A percentile compares a stretch with the other conserved stretches of the same genome.
These are phyloP conservation scores for Iris pallida DNA, from an alignment of 116 monocot genomes.

Conservation along the genomic window DNA sequence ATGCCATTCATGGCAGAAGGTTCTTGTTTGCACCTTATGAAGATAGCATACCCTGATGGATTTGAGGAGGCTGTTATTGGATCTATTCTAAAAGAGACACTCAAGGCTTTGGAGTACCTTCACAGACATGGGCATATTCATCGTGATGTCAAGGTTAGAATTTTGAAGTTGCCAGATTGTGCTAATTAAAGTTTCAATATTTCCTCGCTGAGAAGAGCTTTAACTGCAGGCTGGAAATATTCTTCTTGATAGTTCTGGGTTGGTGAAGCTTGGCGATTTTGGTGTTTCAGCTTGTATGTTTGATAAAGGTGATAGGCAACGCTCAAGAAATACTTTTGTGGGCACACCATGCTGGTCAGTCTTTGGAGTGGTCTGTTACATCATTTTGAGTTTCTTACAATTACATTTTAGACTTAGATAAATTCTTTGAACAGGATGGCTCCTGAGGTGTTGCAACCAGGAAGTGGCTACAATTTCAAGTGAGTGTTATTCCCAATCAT, in stretches of 20 bases:
- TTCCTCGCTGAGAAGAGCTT: not conserved
- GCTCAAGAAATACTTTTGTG: conserved; percentile 90
- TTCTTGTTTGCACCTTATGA: conserved; percentile 88
- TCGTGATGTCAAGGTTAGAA: conserved; percentile 78
- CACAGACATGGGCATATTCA: conserved; percentile 84
- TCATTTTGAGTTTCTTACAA: not conserved
- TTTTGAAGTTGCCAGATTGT: not conserved
- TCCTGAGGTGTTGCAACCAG: conserved; percentile 95
- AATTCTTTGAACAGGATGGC: conserved; percentile 77
- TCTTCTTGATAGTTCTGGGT: conserved; percentile 80
- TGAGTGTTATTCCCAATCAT: conserved; percentile 31
- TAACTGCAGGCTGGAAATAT: conserved; percentile 90
- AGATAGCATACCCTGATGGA: conserved; percentile 69
- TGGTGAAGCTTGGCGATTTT: conserved; percentile 93
- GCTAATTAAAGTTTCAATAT: not conserved
- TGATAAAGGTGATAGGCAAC: conserved; percentile 86
- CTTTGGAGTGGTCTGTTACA: conserved; percentile 1
- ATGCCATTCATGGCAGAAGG: conserved; percentile 92
- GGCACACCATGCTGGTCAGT: conserved; percentile 97
- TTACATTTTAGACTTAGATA: not conserved
- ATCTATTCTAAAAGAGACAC: conserved; percentile 70
- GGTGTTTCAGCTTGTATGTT: conserved; percentile 96
- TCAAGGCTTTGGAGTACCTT: conserved; percentile 83
- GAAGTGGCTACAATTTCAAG: conserved; percentile 96
- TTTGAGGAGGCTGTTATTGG: conserved; percentile 73